A percentile compares a stretch with the other conserved stretches of the same genome.
Conservation (phyloP, 2,329 filamentous ascomycete species). For the Cercospora brassicicola region DNA sequence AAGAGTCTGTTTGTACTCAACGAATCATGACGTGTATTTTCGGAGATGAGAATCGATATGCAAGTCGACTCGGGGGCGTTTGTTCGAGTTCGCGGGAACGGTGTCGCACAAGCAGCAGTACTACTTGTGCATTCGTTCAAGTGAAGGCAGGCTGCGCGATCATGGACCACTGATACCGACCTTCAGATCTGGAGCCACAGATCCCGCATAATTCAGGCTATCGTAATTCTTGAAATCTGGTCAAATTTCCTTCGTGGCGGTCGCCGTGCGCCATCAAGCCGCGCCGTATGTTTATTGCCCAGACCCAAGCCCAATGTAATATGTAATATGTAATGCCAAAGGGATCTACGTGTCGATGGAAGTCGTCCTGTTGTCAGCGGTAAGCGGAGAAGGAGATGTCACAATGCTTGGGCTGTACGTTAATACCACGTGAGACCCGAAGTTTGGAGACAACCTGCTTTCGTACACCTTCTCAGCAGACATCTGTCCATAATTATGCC, state of each 20-base stretch:
- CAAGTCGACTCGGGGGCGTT: background rate
- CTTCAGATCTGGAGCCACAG: background rate
- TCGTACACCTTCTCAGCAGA: constrained; percentile 8
- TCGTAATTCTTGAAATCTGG: background rate
- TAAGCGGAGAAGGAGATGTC: background rate
- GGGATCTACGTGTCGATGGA: background rate
- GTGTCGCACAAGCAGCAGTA: background rate
- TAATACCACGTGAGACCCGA: background rate
- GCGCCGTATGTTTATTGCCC: background rate
- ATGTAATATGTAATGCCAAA: background rate
- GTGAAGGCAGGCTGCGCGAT: background rate
- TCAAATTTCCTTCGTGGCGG: background rate
- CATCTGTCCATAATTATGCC: background rate
- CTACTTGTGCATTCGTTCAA: background rate
- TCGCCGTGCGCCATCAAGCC: background rate
- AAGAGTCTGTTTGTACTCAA: background rate
- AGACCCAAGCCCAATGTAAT: background rate
- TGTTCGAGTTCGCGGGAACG: background rate
- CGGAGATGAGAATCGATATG: background rate
- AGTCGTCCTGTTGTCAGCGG: background rate
- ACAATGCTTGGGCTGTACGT: background rate
- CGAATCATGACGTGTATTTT: background rate
- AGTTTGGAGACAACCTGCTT: background rate
- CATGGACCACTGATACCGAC: background rate
- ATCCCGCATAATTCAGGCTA: background rate